Evolutionary conservation across 306 rosid species (phyloP).

Genomic region (Medicago arabica): DNA sequence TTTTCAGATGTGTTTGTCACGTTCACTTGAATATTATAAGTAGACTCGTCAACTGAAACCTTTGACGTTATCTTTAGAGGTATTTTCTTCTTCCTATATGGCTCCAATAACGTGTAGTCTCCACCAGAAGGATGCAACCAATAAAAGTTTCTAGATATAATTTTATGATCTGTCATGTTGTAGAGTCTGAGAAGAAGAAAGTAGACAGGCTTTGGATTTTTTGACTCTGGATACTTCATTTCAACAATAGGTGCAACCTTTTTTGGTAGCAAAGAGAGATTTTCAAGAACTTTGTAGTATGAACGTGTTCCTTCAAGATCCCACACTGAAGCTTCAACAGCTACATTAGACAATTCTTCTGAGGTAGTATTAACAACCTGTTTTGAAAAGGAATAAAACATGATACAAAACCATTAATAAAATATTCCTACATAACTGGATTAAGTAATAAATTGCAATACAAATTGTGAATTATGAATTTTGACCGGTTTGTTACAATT

Average conservation of each 20-base stretch:
- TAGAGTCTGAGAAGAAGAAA: slow-evolving; percentile 96
- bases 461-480: slow-evolving; percentile 15
- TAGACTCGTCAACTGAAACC: slow-evolving; percentile 62
- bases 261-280: slow-evolving; percentile 67
- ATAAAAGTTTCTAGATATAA: slow-evolving; percentile 86
- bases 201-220: slow-evolving; percentile 75
- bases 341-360: slow-evolving; percentile 64
- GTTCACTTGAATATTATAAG: slow-evolving; percentile 63
- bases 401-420: slow-evolving; percentile 32
- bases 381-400: slow-evolving; percentile 46
- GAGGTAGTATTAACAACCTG: slow-evolving; percentile 93
- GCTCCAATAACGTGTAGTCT: slow-evolving; percentile 82
- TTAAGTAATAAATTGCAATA: slow-evolving; percentile 15
- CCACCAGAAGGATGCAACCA: slow-evolving; percentile 87
- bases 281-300: slow-evolving; percentile 62
- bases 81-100: slow-evolving; percentile 67
- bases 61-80: slow-evolving; percentile 74
- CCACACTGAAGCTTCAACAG: slow-evolving; percentile 90
- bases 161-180: slow-evolving; percentile 56
- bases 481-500: slow-evolving; percentile 10
- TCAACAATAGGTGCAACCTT: slow-evolving; percentile 63
- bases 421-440: slow-evolving; percentile 27
- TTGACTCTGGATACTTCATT: slow-evolving; percentile 83
- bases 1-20: slow-evolving; percentile 71
- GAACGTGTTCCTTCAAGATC: slow-evolving; percentile 88